Conservation (phyloP, 805 yeast genomes). For the Wickerhamiella cacticola region DNA sequence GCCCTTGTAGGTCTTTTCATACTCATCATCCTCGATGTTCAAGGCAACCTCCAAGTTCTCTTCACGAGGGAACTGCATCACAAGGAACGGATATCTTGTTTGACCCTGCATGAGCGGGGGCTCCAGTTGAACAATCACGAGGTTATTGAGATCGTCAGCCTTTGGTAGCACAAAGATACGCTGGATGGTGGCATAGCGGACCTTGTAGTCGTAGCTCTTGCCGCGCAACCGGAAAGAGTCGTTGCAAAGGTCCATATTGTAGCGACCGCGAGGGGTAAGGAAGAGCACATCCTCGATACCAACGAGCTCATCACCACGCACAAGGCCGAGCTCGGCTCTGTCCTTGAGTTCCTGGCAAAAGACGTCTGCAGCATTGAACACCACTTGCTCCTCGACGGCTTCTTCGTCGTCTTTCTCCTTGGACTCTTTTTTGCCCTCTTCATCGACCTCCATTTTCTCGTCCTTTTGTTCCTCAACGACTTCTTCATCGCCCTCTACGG, state of each 20-base stretch:
- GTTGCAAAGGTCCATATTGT: constrained; percentile 88
- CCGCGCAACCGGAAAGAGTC: constrained; percentile 84
- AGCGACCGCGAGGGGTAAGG: constrained; percentile 97
- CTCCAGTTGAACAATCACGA: constrained; percentile 79
- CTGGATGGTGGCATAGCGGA: constrained; percentile 81
- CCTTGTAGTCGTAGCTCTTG: constrained; percentile 92
- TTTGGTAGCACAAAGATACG: constrained; percentile 86
- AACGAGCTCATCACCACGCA: constrained; percentile 87
- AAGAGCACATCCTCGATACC: constrained; percentile 83
- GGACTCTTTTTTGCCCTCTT: constrained; percentile 27
- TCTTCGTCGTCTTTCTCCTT: constrained; percentile 27
- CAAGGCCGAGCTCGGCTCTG: constrained; percentile 87
- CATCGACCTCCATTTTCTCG: constrained; percentile 20
- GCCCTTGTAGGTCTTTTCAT: constrained; percentile 59
- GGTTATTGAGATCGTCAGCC: constrained; percentile 84
- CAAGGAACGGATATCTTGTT: constrained; percentile 86
- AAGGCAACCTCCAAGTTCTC: constrained; percentile 87
- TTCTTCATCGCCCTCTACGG: constrained; percentile 39
- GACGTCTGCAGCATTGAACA: constrained; percentile 62
- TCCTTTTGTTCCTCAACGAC: constrained; percentile 26
- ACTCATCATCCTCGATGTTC: constrained; percentile 73
- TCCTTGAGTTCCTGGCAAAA: constrained; percentile 88
- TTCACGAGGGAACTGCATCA: constrained; percentile 78
- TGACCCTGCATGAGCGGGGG: constrained; percentile 98
- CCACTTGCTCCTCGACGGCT: constrained; percentile 32